A percentile compares a stretch with the other conserved stretches of the same genome.
These are phyloP conservation scores for Hypoxylon fuscum DNA, from an alignment of 495 filamentous ascomycete species.

Conservation along the genomic window DNA sequence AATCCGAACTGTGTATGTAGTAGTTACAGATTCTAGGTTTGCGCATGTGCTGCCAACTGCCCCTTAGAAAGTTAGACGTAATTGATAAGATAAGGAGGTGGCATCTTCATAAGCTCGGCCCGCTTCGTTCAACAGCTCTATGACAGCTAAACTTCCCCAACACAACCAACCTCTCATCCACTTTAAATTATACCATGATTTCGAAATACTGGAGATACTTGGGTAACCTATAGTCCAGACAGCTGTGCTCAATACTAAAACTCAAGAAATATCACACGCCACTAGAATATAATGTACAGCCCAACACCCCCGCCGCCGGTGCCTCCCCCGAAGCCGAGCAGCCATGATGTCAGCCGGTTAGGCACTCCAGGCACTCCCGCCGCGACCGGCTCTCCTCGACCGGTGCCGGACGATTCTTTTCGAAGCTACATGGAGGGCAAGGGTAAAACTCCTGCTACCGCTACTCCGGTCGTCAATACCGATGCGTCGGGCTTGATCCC, in stretches of 20 bases:
- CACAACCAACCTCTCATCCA: conserved; percentile 2
- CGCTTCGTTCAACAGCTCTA: conserved; percentile 22
- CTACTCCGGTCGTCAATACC: conserved; percentile 9
- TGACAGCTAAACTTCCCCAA: conserved; percentile 6
- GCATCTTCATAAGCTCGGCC: background rate
- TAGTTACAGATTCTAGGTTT: too few relatives aligned
- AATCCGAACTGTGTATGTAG: too few relatives aligned
- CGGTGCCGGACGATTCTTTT: conserved; percentile 46
- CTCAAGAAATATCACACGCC: background rate
- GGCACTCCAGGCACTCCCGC: conserved; percentile 71
- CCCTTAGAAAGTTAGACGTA: background rate
- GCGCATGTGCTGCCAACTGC: too few relatives aligned
- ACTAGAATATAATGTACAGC: conserved; percentile 35
- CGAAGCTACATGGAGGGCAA: conserved; percentile 12
- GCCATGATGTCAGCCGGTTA: conserved; percentile 73
- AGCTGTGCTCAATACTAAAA: background rate
- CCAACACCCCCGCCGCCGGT: conserved; percentile 64
- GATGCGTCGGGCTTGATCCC: conserved; percentile 38
- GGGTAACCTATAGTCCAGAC: background rate
- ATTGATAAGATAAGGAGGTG: conserved; percentile 25
- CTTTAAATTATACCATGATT: background rate
- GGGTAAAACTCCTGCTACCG: background rate
- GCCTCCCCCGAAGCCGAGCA: conserved; percentile 76
- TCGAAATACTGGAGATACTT: too few relatives aligned
- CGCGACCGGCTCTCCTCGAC: conserved; percentile 51